phyloP scores from a whole-genome alignment of 2,329 filamentous ascomycete genomes.

The Chaetomium olivaceum region DNA sequence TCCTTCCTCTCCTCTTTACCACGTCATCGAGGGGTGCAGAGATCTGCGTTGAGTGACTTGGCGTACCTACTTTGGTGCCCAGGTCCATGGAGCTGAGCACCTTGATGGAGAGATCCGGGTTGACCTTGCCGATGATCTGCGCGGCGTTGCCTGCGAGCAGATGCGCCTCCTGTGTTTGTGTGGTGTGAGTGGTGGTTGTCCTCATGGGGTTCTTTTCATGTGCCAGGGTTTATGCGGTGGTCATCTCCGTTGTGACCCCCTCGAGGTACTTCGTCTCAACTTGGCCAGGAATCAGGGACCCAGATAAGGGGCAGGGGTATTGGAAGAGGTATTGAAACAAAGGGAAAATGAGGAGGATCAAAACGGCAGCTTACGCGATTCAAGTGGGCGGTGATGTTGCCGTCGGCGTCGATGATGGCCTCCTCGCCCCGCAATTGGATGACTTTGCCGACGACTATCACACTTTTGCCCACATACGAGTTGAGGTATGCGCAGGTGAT shows the following conservation, averaged over 20 bases:
- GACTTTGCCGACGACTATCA: conserved; percentile 85
- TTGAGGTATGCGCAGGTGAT: conserved; percentile 79
- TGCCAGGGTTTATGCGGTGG: not conserved
- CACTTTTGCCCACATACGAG: conserved; percentile 70
- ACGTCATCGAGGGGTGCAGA: not conserved
- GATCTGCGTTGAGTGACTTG: not conserved
- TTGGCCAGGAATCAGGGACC: not conserved
- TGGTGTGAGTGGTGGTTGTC: not conserved
- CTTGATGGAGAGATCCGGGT: conserved; percentile 69
- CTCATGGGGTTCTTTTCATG: no score
- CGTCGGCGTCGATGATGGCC: conserved; percentile 78
- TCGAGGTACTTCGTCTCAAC: not conserved
- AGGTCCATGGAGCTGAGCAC: conserved; percentile 70
- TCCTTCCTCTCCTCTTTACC: not conserved
- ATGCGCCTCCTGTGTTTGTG: conserved; percentile 62
- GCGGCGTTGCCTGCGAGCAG: conserved; percentile 68
- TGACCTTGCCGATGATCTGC: conserved; percentile 80
- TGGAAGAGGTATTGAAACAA: not conserved
- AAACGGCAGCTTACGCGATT: conserved; percentile 59
- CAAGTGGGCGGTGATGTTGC: conserved; percentile 71
- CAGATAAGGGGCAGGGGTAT: not conserved
- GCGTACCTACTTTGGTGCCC: conserved; percentile 68
- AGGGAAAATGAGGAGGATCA: conserved; percentile 1
- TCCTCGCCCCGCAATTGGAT: conserved; percentile 77
- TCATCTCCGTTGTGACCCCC: not conserved